These are phyloP conservation scores for Penicillium sp. DNA, from an alignment of 2,329 filamentous ascomycete genomes.

Conservation along the genomic window DNA sequence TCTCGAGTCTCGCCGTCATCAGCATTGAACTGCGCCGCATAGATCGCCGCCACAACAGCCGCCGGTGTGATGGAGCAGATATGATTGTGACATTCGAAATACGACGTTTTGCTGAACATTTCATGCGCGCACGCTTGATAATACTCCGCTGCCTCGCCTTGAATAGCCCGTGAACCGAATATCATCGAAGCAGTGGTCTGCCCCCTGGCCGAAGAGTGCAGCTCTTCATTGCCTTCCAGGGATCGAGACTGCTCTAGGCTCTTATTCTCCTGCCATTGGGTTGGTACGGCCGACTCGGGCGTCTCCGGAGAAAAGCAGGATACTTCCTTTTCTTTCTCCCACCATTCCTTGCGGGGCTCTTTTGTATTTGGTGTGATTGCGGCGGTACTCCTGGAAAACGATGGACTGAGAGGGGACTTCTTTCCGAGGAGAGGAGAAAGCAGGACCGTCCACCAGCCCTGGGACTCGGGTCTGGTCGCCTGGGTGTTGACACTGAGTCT, in stretches of 20 bases:
- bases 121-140: conserved; percentile 50
- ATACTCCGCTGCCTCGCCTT: conserved; percentile 44
- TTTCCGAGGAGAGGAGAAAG: conserved; percentile 46
- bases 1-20: conserved; percentile 10
- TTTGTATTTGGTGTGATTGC: conserved; percentile 1
- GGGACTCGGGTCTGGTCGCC: conserved; percentile 43
- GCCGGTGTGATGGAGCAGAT: conserved; percentile 41
- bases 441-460: conserved; percentile 54
- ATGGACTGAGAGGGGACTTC: conserved; percentile 27
- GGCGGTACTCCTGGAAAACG: conserved; percentile 22
- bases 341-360: conserved; percentile 7
- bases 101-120: conserved; percentile 42
- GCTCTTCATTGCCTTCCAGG: background rate
- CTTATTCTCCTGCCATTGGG: conserved; percentile 10
- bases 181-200: conserved; percentile 24
- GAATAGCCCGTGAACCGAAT: conserved; percentile 28
- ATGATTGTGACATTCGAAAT: conserved; percentile 49
- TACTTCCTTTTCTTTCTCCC: conserved; percentile 25
- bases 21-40: background rate
- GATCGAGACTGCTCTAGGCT: conserved; percentile 19
- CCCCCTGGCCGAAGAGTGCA: conserved; percentile 2
- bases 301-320: conserved; percentile 36
- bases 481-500: conserved; percentile 39
- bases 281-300: conserved; percentile 24
- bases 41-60: conserved; percentile 12